These are phyloP conservation scores for Inonotus hispidus DNA, from an alignment of 1,284 basidiomycete genomes.

Conservation along the genomic window DNA sequence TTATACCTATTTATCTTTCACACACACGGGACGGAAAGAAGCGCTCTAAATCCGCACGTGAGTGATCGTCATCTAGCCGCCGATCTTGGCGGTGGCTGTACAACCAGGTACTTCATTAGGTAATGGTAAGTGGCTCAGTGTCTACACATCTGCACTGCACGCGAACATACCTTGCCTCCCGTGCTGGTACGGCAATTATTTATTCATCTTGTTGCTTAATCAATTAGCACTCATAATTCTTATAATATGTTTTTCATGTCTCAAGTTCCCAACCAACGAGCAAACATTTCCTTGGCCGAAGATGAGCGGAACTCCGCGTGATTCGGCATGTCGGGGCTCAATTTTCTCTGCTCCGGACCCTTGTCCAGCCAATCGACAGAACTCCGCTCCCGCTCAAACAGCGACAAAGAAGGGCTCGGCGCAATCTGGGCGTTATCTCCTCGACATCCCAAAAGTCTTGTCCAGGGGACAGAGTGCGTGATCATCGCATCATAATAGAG, in stretches of 20 bases:
- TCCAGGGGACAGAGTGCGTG: not conserved
- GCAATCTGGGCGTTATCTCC: not conserved
- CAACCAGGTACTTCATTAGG: no score
- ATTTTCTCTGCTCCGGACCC: not conserved
- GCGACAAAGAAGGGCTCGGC: not conserved
- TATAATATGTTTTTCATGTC: not conserved
- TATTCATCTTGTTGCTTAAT: no score
- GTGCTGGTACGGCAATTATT: not conserved
- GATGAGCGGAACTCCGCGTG: not conserved
- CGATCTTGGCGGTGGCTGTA: not conserved
- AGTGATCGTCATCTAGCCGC: not conserved
- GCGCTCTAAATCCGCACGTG: no score
- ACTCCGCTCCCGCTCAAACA: not conserved
- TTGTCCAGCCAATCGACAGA: not conserved
- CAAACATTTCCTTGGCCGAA: not conserved
- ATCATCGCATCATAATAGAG: no score
- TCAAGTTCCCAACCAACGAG: not conserved
- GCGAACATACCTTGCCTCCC: no score
- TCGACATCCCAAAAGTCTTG: no score
- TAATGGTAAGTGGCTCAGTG: no score
- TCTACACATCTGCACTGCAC: no score
- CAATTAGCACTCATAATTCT: no score
- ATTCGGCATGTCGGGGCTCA: not conserved
- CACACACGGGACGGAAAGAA: not conserved
- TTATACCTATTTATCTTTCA: no score